These are phyloP conservation scores for Polyplosphaeria fusca DNA, from an alignment of 495 filamentous ascomycete species.

Conservation along the genomic window DNA sequence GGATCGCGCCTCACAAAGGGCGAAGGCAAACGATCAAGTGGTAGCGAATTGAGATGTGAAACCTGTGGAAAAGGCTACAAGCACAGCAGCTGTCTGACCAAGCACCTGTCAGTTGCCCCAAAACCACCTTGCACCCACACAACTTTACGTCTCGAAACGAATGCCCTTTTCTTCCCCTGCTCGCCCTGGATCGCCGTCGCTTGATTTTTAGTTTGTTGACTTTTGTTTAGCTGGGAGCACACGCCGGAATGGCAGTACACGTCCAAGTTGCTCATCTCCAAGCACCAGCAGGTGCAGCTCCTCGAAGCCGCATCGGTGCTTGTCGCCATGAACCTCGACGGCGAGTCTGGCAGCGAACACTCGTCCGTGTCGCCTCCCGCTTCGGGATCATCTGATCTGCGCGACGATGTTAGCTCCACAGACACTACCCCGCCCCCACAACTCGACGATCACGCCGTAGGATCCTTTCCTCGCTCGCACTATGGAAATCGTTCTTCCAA, in stretches of 20 bases:
- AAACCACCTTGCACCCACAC: slow-evolving; percentile 29
- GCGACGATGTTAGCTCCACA: slow-evolving; percentile 64
- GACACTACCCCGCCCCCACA: slow-evolving; percentile 70
- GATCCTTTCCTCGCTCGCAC: slow-evolving; percentile 34
- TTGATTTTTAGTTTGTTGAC: slow-evolving; percentile 49
- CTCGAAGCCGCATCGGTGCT: slow-evolving; percentile 94
- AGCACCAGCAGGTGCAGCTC: slow-evolving; percentile 98
- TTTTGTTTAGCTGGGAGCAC: slow-evolving; percentile 87
- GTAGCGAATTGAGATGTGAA: slow-evolving; percentile 88
- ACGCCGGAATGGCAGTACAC: slow-evolving; percentile 97
- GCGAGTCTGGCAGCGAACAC: slow-evolving; percentile 63
- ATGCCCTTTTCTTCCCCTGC: slow-evolving; percentile 18
- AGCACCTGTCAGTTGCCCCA: slow-evolving; percentile 95
- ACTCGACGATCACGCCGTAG: slow-evolving; percentile 43
- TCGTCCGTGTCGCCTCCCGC: slow-evolving; percentile 78
- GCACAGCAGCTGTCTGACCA: slow-evolving; percentile 99
- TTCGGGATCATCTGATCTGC: slow-evolving; percentile 70
- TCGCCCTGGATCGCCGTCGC: slow-evolving; percentile 35
- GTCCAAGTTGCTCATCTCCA: slow-evolving; percentile 96
- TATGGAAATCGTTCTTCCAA: slow-evolving; percentile 47
- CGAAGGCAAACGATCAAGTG: slow-evolving; percentile 69
- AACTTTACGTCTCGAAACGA: slow-evolving; percentile 33
- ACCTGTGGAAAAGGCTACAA: slow-evolving; percentile 99
- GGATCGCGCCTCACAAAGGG: slow-evolving; percentile 72
- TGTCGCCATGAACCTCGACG: slow-evolving; percentile 80